Conservation (phyloP, 192 early-diverging fungal species). For the Linnemannia hyalina region DNA sequence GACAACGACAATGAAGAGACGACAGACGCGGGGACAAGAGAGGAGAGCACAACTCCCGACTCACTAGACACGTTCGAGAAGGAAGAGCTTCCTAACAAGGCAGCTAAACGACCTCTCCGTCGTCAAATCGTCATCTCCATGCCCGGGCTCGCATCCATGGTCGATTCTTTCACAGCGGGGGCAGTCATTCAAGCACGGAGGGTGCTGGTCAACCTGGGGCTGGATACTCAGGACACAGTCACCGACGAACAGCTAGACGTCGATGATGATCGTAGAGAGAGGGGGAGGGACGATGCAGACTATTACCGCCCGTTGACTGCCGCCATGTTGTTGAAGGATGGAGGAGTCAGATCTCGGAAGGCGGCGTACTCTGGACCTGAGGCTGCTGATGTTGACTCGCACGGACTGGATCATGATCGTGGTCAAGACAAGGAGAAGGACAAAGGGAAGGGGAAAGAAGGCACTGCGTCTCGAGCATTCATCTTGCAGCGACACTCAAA, state of each 20-base stretch:
- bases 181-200: slow-evolving; percentile 14
- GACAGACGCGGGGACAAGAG: background rate
- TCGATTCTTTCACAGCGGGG: slow-evolving; percentile 20
- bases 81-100: background rate
- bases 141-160: slow-evolving; percentile 22
- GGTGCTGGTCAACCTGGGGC: slow-evolving; percentile 19
- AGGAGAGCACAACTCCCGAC: background rate
- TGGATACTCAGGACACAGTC: background rate
- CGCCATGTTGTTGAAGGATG: background rate
- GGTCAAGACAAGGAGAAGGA: background rate
- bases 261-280: background rate
- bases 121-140: slow-evolving; percentile 13
- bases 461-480: background rate
- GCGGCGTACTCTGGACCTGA: background rate
- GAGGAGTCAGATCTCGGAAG: background rate
- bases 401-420: background rate
- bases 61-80: background rate
- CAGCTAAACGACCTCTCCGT: background rate
- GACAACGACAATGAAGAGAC: background rate
- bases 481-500: background rate
- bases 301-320: background rate
- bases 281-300: background rate
- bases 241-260: background rate
- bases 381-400: background rate
- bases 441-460: background rate